Percentiles rank a stretch among this genome's conserved stretches.
Conservation (phyloP, 768 basidiomycete genomes). For the Guyanaporus albipodus region DNA sequence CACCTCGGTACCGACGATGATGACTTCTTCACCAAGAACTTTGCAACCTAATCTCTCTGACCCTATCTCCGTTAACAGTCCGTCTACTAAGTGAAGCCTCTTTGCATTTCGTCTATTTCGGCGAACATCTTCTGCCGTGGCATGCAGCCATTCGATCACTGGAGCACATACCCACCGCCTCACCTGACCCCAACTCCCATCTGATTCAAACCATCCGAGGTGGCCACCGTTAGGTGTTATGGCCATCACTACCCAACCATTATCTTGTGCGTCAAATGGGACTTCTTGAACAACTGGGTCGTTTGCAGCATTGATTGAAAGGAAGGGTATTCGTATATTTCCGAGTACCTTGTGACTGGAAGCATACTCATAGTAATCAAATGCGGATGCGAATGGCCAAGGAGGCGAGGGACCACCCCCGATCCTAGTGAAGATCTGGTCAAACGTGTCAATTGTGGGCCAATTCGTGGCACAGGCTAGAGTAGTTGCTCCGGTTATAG, state of each 20-base stretch:
- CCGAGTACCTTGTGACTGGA: constrained; percentile 60
- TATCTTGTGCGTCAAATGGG: constrained; percentile 53
- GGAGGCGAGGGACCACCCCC: constrained; percentile 64
- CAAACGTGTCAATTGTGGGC: constrained; percentile 55
- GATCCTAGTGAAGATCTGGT: constrained; percentile 60
- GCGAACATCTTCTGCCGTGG: constrained; percentile 51
- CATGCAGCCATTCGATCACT: constrained; percentile 66
- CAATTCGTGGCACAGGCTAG: constrained; percentile 45
- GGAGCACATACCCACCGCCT: constrained; percentile 67
- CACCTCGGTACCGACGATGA: constrained; percentile 51
- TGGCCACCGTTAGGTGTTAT: constrained; percentile 69
- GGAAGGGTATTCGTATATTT: constrained; percentile 65
- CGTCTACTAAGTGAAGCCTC: constrained; percentile 48
- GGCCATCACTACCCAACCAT: constrained; percentile 54
- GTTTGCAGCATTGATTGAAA: constrained; percentile 71
- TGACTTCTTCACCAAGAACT: constrained; percentile 48
- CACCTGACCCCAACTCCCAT: constrained; percentile 30
- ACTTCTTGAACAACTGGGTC: constrained; percentile 70
- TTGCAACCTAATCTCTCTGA: constrained; percentile 54
- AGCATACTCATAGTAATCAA: constrained; percentile 47
- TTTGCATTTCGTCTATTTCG: constrained; percentile 31
- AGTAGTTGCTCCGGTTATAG: constrained; percentile 46
- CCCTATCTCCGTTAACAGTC: constrained; percentile 58
- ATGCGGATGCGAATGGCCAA: constrained; percentile 44
- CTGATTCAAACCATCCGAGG: constrained; percentile 77